Base-by-base conservation (phyloP, 495 filamentous ascomycete genomes). In the Neurospora intermedia region DNA sequence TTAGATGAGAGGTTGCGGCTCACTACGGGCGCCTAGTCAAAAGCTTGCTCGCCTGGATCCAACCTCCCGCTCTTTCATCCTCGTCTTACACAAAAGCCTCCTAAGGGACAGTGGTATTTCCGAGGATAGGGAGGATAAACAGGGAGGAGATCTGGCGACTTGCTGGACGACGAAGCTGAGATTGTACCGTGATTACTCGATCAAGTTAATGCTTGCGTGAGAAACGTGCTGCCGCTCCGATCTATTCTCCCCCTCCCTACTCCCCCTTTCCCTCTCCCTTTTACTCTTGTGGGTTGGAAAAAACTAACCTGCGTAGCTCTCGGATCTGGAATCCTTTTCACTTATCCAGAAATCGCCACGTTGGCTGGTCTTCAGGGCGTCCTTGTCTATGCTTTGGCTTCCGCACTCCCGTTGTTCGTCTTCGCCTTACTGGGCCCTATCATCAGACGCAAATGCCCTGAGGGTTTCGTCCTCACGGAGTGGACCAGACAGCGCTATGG, bases 131-230 rank as follows among this genome's bases (percentile, higher is more conserved):
- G 78, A 81, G 76, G 72, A 69, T 76, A 38, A 31, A 46, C n/a
- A 73, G 73, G 73, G 74, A 73, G 81, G 78, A 81, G 75, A 82
- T 72, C 77, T 74, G 43, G 70, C 42, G 73, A 46, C 71, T 73
- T 82, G 81, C 27, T 71, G 74, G 78, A 86, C 15, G 80, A 88
- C 81, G 88, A 92, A 88, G 91, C 91, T 94, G 91, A 94, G 91
- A 93, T 89, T 88, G 89, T 87, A 94, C 91, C 92, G 91, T 93
- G 84, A 90, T 87, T 87, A 94, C 92, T 93, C 92, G 92, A 93
- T 91, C 92, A 93, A 93, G 91, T 90, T 93, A 94, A 94, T 91
- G 89, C 92, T 93, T 94, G 91, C 91, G 92, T 93, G 92, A 88
- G 91, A 89, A 94, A 92, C 79, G 91, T 93, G 91, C 90, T 93